Evolutionary conservation across 305 asterid species (phyloP).

Genomic region (Fraxinus sp.): DNA sequence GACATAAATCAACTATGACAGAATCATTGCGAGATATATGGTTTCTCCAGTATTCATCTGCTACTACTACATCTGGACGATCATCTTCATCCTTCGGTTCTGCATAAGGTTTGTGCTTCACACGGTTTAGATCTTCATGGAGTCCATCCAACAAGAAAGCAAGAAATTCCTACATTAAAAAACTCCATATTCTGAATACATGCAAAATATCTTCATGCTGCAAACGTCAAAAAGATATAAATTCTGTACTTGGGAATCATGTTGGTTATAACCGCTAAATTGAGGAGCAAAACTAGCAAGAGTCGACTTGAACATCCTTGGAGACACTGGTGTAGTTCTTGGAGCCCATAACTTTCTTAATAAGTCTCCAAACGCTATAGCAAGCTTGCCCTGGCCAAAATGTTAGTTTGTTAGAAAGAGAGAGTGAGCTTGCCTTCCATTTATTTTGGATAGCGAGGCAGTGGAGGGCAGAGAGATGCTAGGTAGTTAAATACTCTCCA

Average conservation of each 20-base stretch:
- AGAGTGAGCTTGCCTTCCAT: not conserved
- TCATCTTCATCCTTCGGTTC: conserved; percentile 56
- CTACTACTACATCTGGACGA: conserved; percentile 66
- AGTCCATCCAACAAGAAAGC: conserved; percentile 81
- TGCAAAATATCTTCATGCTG: conserved; percentile 10
- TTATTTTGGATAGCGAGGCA: not conserved
- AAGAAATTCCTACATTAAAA: conserved; percentile 61
- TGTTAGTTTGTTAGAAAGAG: conserved; percentile 15
- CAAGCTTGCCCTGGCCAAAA: conserved; percentile 72
- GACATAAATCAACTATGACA: conserved; percentile 67
- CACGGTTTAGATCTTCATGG: conserved; percentile 87
- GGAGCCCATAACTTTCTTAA: conserved; percentile 78
- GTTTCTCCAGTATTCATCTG: conserved; percentile 75
- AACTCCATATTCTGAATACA: not conserved
- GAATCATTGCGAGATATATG: conserved; percentile 76
- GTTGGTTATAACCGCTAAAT: conserved; percentile 73
- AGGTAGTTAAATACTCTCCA: conserved; percentile 9
- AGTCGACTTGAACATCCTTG: conserved; percentile 58
- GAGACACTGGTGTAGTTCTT: conserved; percentile 48
- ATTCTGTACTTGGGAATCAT: conserved; percentile 58
- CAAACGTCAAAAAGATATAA: conserved; percentile 10
- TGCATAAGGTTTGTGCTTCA: conserved; percentile 63
- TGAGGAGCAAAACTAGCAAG: conserved; percentile 67
- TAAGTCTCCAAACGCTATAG: conserved; percentile 71
- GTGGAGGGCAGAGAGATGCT: not conserved